Evolutionary conservation across 495 filamentous ascomycete species (phyloP).

Genomic region (Aspergillus asperescens): DNA sequence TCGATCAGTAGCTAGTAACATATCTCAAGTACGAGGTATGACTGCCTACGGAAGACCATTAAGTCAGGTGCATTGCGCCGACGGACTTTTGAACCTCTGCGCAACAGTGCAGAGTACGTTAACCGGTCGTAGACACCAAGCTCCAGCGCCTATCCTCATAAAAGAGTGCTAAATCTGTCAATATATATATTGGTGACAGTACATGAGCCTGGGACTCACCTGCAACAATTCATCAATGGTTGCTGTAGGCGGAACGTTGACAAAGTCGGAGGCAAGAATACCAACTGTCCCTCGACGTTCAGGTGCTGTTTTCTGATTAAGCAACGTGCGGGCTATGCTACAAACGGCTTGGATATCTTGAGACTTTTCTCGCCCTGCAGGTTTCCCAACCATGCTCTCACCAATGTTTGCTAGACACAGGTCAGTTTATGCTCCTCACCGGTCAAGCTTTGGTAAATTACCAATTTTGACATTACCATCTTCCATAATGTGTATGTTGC

Average conservation of each 20-base stretch:
- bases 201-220: neutral
- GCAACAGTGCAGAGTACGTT: slow-evolving; percentile 8
- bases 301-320: neutral
- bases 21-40: too few species aligned
- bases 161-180: slow-evolving; percentile 5
- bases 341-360: slow-evolving; percentile 7
- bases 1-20: too few species aligned
- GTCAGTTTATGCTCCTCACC: neutral
- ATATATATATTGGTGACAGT: neutral
- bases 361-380: neutral
- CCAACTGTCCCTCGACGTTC: slow-evolving; percentile 5
- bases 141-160: neutral
- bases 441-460: neutral
- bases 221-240: slow-evolving; percentile 1
- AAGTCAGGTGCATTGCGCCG: too few species aligned
- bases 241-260: neutral
- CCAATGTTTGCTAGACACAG: slow-evolving; percentile 3
- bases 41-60: too few species aligned
- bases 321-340: neutral
- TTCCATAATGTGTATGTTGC: neutral
- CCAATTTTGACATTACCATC: slow-evolving; percentile 8
- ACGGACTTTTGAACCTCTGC: neutral
- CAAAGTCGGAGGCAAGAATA: slow-evolving; percentile 8
- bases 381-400: slow-evolving; percentile 5
- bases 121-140: slow-evolving; percentile 7